Base-by-base conservation (phyloP, 2,329 filamentous ascomycete species). In the Botryosphaeria agaves region DNA sequence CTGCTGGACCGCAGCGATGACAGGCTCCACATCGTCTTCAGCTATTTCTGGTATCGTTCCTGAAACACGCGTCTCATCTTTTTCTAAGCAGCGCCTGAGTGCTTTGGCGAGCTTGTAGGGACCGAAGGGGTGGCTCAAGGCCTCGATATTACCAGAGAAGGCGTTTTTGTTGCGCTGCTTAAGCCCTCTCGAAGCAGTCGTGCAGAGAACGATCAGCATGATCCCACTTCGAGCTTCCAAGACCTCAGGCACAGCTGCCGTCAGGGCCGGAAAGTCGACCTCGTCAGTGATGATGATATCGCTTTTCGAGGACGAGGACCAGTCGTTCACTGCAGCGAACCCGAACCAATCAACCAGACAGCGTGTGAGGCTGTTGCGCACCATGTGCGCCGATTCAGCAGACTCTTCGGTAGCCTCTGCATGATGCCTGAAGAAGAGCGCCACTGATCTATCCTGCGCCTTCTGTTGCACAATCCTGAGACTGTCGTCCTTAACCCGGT, bases 61-160 rank as follows among this genome's bases (percentile, higher is more conserved):
- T n/a, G n/a, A n/a, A n/a, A n/a, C n/a, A n/a, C n/a, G n/a, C n/a
- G n/a, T n/a, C n/a, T n/a, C n/a, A n/a, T n/a, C n/a, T n/a, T n/a
- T n/a, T 18, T 41, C 37, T 2, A 53, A 31, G 25, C 50, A 51
- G n/a, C 44, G 38, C 7, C 39, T 35, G 7, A 56, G 37, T 2
- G 48, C 49, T 29, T 45, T 48, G 5, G 49, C 50, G 14, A 59
- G 45, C 36, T 56, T 57, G 30, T 48, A 44, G 5, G 55, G 53
- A 5, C 55, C 55, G 27, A 52, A 52, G 5, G 51, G 49, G 27
- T 56, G 48, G 5, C 46, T 45, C 3, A 56, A 38, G 18, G 52
- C 47, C 27, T 56, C 52, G 5, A 50, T 38, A 6, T 44, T 41
- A 5, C 34, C 38, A n/a, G 27, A 34, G 14, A 37, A 37, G 7